Conservation (phyloP, 2,329 filamentous ascomycete species). For the Sclerotinia glacialis region DNA sequence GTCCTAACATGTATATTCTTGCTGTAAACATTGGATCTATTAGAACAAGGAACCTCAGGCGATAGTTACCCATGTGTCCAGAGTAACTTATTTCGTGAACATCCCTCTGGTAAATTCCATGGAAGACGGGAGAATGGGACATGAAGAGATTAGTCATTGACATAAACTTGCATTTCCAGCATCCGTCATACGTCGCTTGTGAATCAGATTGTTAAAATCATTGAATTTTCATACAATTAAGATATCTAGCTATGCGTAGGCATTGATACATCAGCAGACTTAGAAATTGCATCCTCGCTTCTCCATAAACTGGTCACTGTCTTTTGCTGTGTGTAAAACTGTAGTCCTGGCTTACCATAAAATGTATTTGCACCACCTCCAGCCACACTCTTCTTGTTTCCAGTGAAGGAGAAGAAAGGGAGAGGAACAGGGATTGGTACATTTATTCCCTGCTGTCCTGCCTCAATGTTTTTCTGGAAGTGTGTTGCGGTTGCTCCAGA, state of each 20-base stretch:
- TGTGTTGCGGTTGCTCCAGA: slow-evolving; percentile 72
- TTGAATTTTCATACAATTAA: slow-evolving; percentile 9
- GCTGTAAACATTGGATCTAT: too few species aligned
- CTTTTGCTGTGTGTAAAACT: slow-evolving; percentile 97
- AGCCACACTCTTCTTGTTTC: slow-evolving; percentile 85
- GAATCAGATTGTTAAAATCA: background rate
- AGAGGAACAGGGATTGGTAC: slow-evolving; percentile 68
- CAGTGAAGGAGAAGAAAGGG: slow-evolving; percentile 71
- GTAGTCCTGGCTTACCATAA: slow-evolving; percentile 87
- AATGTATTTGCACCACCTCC: slow-evolving; percentile 92
- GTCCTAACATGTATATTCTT: too few species aligned
- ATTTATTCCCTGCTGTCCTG: slow-evolving; percentile 83
- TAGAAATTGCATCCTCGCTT: slow-evolving; percentile 76
- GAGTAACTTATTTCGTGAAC: too few species aligned
- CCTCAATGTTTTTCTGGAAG: slow-evolving; percentile 79
- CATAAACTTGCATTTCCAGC: background rate
- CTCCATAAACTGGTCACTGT: slow-evolving; percentile 94
- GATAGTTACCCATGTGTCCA: too few species aligned
- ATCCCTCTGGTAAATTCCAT: too few species aligned
- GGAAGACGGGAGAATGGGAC: background rate
- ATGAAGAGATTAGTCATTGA: background rate
- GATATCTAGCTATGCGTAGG: slow-evolving; percentile 54
- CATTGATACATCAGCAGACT: slow-evolving; percentile 87
- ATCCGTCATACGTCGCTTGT: background rate
- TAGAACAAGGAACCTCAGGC: too few species aligned